Percentiles rank a stretch among this genome's conserved stretches.
These are phyloP conservation scores for Aspergillus coremiiformis DNA, from an alignment of 495 filamentous ascomycete species.

Conservation along the genomic window DNA sequence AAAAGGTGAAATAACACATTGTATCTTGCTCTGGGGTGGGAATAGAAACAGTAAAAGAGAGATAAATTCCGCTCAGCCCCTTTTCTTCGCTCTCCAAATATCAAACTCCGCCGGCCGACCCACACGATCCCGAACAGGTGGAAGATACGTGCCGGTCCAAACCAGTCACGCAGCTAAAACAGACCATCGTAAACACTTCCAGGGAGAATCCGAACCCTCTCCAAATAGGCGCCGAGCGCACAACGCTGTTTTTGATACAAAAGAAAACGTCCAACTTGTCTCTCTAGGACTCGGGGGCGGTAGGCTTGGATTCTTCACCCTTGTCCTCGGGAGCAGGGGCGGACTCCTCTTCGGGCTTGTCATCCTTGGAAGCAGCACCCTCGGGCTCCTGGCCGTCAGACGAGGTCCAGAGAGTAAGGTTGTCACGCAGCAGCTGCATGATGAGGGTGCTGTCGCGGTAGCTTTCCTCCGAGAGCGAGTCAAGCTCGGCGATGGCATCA, in stretches of 20 bases:
- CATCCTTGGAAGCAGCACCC: slow-evolving; percentile 53
- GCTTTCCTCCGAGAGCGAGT: slow-evolving; percentile 96
- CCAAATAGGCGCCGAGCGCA: slow-evolving; percentile 25
- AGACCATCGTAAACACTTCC: slow-evolving; percentile 37
- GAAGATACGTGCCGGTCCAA: slow-evolving; percentile 37
- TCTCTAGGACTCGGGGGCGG: slow-evolving; percentile 31
- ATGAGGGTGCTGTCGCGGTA: slow-evolving; percentile 99
- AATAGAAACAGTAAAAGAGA: slow-evolving; percentile 46
- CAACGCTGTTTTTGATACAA: slow-evolving; percentile 26
- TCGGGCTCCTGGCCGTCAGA: slow-evolving; percentile 86
- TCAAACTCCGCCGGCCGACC: slow-evolving; percentile 46
- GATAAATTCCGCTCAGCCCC: slow-evolving; percentile 44
- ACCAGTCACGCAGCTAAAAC: slow-evolving; percentile 37
- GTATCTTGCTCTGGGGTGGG: slow-evolving; percentile 42
- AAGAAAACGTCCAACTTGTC: slow-evolving; percentile 13
- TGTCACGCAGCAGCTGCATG: slow-evolving; percentile 99
- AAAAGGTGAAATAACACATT: slow-evolving; percentile 30
- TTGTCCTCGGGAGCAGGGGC: slow-evolving; percentile 38
- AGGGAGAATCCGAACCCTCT: slow-evolving; percentile 34
- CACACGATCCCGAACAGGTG: slow-evolving; percentile 36
- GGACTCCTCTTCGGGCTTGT: slow-evolving; percentile 54
- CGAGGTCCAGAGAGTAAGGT: slow-evolving; percentile 98
- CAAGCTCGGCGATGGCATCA: slow-evolving; percentile 97
- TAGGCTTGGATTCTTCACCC: slow-evolving; percentile 38
- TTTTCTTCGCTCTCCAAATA: slow-evolving; percentile 44